These are phyloP conservation scores for Leptographium lundbergii DNA, from an alignment of 2,329 filamentous ascomycete species.

Conservation along the genomic window DNA sequence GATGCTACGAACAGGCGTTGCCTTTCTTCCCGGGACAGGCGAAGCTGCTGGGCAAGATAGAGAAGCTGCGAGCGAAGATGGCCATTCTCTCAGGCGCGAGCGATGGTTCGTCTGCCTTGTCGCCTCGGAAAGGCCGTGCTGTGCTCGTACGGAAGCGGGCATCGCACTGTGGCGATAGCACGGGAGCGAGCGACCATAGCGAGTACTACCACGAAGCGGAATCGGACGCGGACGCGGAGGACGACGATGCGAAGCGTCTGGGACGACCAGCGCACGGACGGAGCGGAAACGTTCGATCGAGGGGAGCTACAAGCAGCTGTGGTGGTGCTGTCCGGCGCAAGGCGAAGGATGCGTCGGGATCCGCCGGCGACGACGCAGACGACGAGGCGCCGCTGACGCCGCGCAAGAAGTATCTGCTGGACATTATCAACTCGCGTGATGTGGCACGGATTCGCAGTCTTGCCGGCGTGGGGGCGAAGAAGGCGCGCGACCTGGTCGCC, in stretches of 20 bases:
- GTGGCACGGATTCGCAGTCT: slow-evolving; percentile 51
- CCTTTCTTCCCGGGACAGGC: slow-evolving; percentile 78
- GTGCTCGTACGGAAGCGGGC: background rate
- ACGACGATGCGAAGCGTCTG: slow-evolving; percentile 18
- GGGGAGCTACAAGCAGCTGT: background rate
- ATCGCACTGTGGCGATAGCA: slow-evolving; percentile 16
- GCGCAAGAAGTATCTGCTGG: slow-evolving; percentile 48
- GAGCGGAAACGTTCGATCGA: background rate
- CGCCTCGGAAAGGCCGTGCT: background rate
- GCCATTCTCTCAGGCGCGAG: slow-evolving; percentile 12
- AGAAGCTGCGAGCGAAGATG: slow-evolving; percentile 44
- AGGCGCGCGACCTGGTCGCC: slow-evolving; percentile 48
- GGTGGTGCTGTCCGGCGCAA: background rate
- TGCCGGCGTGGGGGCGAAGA: slow-evolving; percentile 61
- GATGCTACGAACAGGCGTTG: slow-evolving; percentile 75
- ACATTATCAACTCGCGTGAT: slow-evolving; percentile 63
- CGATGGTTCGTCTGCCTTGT: background rate
- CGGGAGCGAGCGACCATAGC: slow-evolving; percentile 13
- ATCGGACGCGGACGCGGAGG: slow-evolving; percentile 27
- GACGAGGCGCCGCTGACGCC: slow-evolving; percentile 33
- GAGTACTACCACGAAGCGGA: slow-evolving; percentile 28
- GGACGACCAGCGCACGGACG: background rate
- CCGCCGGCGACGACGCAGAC: slow-evolving; percentile 17
- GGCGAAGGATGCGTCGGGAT: slow-evolving; percentile 5
- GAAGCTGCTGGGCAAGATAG: slow-evolving; percentile 61